Base-by-base conservation (phyloP, 208 protist species). In the Acanthamoeba lenticulata region DNA sequence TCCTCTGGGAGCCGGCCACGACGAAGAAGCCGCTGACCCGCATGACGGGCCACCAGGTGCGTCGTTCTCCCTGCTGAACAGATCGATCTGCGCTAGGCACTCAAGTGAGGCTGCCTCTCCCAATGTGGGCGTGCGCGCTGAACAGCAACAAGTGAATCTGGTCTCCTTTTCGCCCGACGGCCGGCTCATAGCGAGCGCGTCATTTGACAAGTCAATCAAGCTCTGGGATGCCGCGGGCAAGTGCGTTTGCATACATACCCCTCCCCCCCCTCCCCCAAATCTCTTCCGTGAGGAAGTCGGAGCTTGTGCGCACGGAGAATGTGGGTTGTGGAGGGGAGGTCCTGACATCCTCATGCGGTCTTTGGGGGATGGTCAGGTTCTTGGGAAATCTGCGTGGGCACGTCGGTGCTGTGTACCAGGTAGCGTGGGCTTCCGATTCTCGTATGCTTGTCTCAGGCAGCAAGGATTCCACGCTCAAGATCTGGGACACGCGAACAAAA, bases 191-290 rank as follows among this genome's bases (percentile, higher is more conserved):
- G 99, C 99, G 21, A 99, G 97, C 34, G 99, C 98, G 44, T 99
- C 98, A 4, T 99, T 99, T 79, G 99, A 99, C 95, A 99, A 99
- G 94, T 98, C 98, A 40, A 98, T 99, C 5, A 99, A 99, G 90
- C 88, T 99, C 19, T 99, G 99, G 99, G 98, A 99, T 85, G 94
- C 92, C 5, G 9, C 19, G 13, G 97, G 77, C 17, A 69, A 69
- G 96, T 96, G 62, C 96, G 97, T 92, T n/a, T n/a, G n/a, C n/a
- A n/a, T n/a, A 96, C 90, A 65, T 45, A 89, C 32, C 32, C 42
- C 27, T 40, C 32, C 7, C 44, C 65, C 21, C 4, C 27, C 34
- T 90, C 1, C 32, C 13, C 13, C 27, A 67, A 17, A 45, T 5
- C 72, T 19, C 7, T 5, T 36, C 24, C 19, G 17, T 45, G 13